Base-by-base conservation (phyloP, 169 alveolate genomes). In the Eimeria praecox region DNA sequence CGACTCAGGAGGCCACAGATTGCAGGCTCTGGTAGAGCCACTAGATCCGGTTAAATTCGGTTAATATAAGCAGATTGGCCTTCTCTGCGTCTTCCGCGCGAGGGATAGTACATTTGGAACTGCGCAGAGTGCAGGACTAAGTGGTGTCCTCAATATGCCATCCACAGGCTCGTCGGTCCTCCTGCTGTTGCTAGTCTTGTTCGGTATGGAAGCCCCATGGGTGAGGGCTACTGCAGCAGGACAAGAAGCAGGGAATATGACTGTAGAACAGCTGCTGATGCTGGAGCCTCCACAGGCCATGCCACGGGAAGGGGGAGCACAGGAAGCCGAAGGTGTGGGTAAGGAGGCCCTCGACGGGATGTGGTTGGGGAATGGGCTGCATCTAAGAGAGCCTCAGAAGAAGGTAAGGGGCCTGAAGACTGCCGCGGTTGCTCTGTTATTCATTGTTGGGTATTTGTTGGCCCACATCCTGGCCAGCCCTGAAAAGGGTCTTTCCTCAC, bases 341-440 rank as follows among this genome's bases (percentile, higher is more conserved):
- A 69, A 69, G 46, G 78, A 69, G n/a, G 5, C 1, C 78, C 78
- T 27, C 27, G 16, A 0, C 78, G 3, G 22, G 78, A 33, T 8
- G 78, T 10, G 12, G 22, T 0, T 69, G 78, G 10, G 16, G 33
- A 46, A 69, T 14, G 46, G 46, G 42, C 5, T 69, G 46, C 78
- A 33, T n/a, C 3, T 4, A 46, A 33, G 12, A 46, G 78, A 69
- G 10, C 4, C 22, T 0, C 42, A 24, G 78, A 16, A 3, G 42
- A 75, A 75, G 20, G 86, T 75, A 38, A n/a, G 86, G 35, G 86
- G 86, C 33, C 18, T 75, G 86, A 38, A 44, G 59, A 75, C 62
- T 22, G 56, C 38, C 30, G 12, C 42, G 56, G 24, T 62, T 30
- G 86, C 62, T 16, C 56, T 75, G 86, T 22, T 75, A 33, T 40